Conservation (phyloP, 2,329 filamentous ascomycete species). For the Hymenoscyphus fraxineus region DNA sequence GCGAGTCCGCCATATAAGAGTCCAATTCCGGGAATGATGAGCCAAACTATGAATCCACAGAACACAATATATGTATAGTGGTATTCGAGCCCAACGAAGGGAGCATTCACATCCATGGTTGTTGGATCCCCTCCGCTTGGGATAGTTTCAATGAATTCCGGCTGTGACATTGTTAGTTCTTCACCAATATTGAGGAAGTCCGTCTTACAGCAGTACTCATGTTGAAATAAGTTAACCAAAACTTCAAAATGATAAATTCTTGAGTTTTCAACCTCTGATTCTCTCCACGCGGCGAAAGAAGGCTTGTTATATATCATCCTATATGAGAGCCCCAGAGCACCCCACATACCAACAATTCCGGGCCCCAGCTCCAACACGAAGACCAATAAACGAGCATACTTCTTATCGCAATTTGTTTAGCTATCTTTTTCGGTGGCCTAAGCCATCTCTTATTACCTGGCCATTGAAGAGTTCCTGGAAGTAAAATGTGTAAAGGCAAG, state of each 20-base stretch:
- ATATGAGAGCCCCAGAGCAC: neutral
- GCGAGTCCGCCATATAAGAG: conserved; percentile 62
- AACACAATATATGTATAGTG: conserved; percentile 58
- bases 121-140: conserved; percentile 53
- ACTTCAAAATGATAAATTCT: neutral
- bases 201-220: conserved; percentile 21
- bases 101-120: conserved; percentile 47
- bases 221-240: conserved; percentile 3
- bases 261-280: neutral
- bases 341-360: neutral
- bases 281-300: neutral
- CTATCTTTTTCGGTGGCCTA: neutral
- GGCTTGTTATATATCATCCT: neutral
- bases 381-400: conserved; percentile 1
- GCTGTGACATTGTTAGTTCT: conserved; percentile 19
- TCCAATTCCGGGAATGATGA: conserved; percentile 65
- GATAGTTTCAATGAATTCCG: conserved; percentile 27
- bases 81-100: conserved; percentile 56
- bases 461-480: neutral
- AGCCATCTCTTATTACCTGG: neutral
- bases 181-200: neutral
- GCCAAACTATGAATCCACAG: conserved; percentile 59
- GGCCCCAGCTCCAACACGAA: neutral
- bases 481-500: neutral
- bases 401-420: neutral